Evolutionary conservation across 169 alveolate species (phyloP).

Genomic region (Eimeria falciformis): DNA sequence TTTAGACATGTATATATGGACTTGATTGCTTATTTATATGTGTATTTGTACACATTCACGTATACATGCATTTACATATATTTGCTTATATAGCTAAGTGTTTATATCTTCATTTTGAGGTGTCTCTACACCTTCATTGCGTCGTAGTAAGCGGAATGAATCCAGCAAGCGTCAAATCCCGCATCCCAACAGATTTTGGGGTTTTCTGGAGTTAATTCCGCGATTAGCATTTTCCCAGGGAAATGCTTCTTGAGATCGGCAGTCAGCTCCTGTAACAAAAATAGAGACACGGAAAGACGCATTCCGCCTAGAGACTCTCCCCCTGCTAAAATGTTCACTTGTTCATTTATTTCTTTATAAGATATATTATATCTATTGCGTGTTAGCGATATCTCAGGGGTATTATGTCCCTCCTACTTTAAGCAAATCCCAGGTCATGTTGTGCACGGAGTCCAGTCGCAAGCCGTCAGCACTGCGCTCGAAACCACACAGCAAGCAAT

Average conservation of each 20-base stretch:
- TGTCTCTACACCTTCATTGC: conserved; percentile 57
- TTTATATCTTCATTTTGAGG: not conserved
- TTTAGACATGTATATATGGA: not conserved
- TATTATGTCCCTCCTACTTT: too few relatives aligned
- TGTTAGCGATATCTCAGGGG: too few relatives aligned
- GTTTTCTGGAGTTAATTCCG: conserved; percentile 83
- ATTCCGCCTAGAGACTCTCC: too few relatives aligned
- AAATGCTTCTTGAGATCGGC: conserved; percentile 41
- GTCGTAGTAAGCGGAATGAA: conserved; percentile 82
- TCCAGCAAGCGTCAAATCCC: conserved; percentile 82
- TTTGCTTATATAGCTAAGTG: not conserved
- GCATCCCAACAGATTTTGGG: conserved; percentile 75
- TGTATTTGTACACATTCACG: not conserved
- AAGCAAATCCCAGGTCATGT: conserved; percentile 77
- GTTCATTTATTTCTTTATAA: too few relatives aligned
- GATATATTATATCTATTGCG: too few relatives aligned
- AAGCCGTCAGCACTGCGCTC: conserved; percentile 79
- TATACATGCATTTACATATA: not conserved
- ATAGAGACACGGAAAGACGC: conserved; percentile 15
- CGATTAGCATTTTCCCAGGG: conserved; percentile 76
- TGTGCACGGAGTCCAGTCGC: conserved; percentile 82
- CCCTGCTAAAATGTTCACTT: too few relatives aligned
- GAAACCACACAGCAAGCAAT: not conserved
- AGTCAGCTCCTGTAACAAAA: conserved; percentile 47
- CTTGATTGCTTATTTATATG: not conserved